phyloP scores from a whole-genome alignment of 78 protist species.

The Trichosphaerium sp. region DNA sequence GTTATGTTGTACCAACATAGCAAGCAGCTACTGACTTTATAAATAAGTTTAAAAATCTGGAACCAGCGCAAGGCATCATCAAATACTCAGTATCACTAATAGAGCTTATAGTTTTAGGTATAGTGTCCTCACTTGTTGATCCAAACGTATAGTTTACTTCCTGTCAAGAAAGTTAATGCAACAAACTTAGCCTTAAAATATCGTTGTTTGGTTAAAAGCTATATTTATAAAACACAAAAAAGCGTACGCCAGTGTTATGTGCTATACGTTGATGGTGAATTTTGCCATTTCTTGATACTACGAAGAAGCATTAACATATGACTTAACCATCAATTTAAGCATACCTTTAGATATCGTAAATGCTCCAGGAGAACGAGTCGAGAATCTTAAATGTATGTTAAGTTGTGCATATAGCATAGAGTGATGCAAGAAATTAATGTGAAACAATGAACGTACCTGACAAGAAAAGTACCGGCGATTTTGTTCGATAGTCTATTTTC shows the following conservation, averaged over 20 bases:
- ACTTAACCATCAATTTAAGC: too few relatives aligned
- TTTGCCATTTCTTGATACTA: constrained; percentile 29
- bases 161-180: neutral
- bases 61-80: constrained; percentile 48
- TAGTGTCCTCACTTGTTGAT: constrained; percentile 35
- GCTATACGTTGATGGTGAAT: constrained; percentile 48
- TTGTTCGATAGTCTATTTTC: constrained; percentile 28
- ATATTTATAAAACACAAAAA: too few relatives aligned
- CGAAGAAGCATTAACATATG: too few relatives aligned
- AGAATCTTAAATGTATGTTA: too few relatives aligned
- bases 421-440: too few relatives aligned
- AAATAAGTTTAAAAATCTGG: constrained; percentile 38
- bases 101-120: constrained; percentile 35
- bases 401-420: too few relatives aligned
- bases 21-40: neutral
- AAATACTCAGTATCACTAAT: constrained; percentile 37
- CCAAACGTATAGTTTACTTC: constrained; percentile 28
- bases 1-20: too few relatives aligned
- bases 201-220: too few relatives aligned
- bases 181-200: neutral
- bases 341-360: constrained; percentile 55
- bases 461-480: constrained; percentile 59
- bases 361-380: constrained; percentile 42
- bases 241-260: too few relatives aligned
- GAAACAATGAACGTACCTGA: too few relatives aligned